A percentile compares a stretch with the other conserved stretches of the same genome.
Evolutionary conservation across 2,329 filamentous ascomycete species (phyloP).

Genomic region (Rhinocladiella similis): DNA sequence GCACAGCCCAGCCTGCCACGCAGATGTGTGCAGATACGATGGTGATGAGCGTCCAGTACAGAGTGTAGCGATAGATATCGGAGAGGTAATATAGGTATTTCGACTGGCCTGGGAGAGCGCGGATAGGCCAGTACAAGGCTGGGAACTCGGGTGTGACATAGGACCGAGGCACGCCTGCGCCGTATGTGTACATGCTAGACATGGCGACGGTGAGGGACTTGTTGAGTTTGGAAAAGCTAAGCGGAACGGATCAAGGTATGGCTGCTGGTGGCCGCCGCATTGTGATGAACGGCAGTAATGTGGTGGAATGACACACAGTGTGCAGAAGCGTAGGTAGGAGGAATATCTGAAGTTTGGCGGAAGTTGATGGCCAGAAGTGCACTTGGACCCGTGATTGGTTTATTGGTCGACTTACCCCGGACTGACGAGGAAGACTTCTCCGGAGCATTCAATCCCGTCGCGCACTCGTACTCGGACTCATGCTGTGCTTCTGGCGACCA

Average conservation of each 20-base stretch:
- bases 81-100: constrained; percentile 69
- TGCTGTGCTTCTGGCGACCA: neutral
- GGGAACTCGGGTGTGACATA: constrained; percentile 75
- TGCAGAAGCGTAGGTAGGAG: too few species aligned
- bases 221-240: neutral
- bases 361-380: neutral
- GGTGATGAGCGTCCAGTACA: constrained; percentile 81
- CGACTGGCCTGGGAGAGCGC: constrained; percentile 56
- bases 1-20: constrained; percentile 69
- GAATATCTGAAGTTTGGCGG: neutral
- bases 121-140: constrained; percentile 74
- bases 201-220: neutral
- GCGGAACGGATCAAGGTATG: neutral
- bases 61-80: constrained; percentile 85
- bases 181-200: constrained; percentile 12
- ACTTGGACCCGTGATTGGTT: neutral
- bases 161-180: constrained; percentile 19
- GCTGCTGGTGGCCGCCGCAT: neutral
- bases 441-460: neutral
- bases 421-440: constrained; percentile 3
- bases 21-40: constrained; percentile 74
- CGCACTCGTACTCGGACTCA: too few species aligned
- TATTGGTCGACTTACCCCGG: neutral
- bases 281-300: neutral
- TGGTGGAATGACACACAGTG: too few species aligned